These are phyloP conservation scores for Trichomonas vaginalis DNA, from an alignment of 208 protist species.

Conservation along the genomic window DNA sequence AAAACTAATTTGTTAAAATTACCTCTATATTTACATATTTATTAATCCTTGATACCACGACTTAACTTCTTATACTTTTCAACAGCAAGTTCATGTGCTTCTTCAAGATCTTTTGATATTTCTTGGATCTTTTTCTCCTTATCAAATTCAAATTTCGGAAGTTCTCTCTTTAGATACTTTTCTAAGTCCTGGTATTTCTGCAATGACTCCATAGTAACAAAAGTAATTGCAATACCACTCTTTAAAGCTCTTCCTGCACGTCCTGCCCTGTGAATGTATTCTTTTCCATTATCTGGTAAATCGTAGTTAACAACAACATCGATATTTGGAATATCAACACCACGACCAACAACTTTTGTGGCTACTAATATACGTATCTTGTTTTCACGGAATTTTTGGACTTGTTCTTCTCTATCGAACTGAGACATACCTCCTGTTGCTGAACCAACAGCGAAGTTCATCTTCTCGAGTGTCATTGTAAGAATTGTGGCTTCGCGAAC, in stretches of 20 bases:
- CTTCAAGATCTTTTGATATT: neutral
- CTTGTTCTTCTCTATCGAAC: neutral
- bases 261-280: constrained; percentile 7
- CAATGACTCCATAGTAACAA: neutral
- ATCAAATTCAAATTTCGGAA: neutral
- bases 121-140: neutral
- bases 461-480: neutral
- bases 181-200: neutral
- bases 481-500: neutral
- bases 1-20: neutral
- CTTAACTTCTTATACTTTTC: neutral
- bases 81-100: neutral
- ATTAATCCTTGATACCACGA: neutral
- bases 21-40: neutral
- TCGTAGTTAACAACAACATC: constrained; percentile 18
- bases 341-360: neutral
- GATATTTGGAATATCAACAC: constrained; percentile 14
- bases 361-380: neutral
- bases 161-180: neutral
- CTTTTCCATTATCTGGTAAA: neutral
- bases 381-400: neutral
- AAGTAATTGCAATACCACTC: neutral
- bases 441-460: neutral
- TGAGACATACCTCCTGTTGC: neutral
- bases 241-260: neutral